Conservation (phyloP, 371 early-diverging fungal genomes). For the Actinomortierella ambigua region DNA sequence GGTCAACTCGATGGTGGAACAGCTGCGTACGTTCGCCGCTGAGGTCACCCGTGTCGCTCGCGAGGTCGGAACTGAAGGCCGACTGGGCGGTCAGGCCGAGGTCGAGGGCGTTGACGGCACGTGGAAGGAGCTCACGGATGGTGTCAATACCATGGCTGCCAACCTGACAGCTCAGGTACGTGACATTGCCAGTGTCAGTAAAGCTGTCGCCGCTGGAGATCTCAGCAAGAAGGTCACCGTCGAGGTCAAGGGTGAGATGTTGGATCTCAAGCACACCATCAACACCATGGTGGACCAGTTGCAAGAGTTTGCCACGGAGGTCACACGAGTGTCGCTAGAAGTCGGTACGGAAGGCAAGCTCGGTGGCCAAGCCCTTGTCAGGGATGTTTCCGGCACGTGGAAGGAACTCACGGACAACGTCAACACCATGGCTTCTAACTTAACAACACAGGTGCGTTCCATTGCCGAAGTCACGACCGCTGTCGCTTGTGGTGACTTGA, state of each 20-base stretch:
- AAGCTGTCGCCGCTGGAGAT: conserved; percentile 51
- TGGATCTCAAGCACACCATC: conserved; percentile 56
- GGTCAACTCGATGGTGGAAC: conserved; percentile 56
- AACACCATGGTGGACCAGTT: conserved; percentile 56
- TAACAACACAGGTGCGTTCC: conserved; percentile 58
- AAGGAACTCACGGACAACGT: conserved; percentile 62
- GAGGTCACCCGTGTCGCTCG: conserved; percentile 65
- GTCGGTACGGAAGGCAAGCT: conserved; percentile 61
- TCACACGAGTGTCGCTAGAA: conserved; percentile 50
- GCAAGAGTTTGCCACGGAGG: conserved; percentile 51
- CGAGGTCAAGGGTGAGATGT: conserved; percentile 55
- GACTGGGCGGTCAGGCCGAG: conserved; percentile 55
- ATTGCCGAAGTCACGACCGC: conserved; percentile 60
- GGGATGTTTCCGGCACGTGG: conserved; percentile 64
- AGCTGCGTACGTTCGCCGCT: conserved; percentile 58
- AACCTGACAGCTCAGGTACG: conserved; percentile 58
- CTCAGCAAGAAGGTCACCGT: conserved; percentile 52
- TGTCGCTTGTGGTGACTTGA: conserved; percentile 56
- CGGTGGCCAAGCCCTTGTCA: conserved; percentile 61
- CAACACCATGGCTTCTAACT: conserved; percentile 61
- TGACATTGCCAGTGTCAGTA: conserved; percentile 50
- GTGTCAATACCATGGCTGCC: conserved; percentile 55
- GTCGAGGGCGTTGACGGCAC: conserved; percentile 59
- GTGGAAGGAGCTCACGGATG: conserved; percentile 62
- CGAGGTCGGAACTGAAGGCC: conserved; percentile 60